phyloP scores from a whole-genome alignment of 345 rosid genomes.

The Draba incana region DNA sequence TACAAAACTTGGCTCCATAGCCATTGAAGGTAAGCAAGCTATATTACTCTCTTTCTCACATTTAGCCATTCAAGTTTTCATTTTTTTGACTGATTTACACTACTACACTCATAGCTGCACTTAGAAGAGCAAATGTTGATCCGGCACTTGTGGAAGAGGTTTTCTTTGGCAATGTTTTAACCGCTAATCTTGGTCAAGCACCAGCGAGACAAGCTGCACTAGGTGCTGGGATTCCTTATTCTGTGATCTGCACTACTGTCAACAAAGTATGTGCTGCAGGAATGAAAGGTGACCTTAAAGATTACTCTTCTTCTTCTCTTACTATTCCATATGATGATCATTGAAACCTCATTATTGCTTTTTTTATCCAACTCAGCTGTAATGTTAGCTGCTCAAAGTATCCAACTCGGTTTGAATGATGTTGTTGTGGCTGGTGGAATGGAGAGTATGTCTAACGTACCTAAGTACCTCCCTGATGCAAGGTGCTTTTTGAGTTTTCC shows the following conservation, averaged over 20 bases:
- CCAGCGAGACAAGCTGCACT: conserved; percentile 98
- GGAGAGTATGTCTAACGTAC: conserved; percentile 98
- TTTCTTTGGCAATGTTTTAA: conserved; percentile 89
- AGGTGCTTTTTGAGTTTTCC: conserved; percentile 51
- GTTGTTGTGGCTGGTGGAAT: conserved; percentile 95
- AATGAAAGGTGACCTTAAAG: conserved; percentile 69
- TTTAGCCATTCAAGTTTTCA: neutral
- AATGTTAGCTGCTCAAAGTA: conserved; percentile 85
- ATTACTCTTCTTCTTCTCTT: neutral
- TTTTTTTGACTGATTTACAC: conserved; percentile 16
- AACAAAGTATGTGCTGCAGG: conserved; percentile 97
- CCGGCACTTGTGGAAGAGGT: conserved; percentile 94
- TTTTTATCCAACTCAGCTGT: conserved; percentile 52
- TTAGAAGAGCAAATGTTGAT: conserved; percentile 76
- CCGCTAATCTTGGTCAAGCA: conserved; percentile 97
- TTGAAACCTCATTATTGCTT: neutral
- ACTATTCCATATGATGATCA: conserved; percentile 15
- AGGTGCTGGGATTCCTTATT: conserved; percentile 89
- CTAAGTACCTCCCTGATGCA: conserved; percentile 85
- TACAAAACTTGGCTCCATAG: conserved; percentile 81
- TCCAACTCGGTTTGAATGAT: conserved; percentile 79
- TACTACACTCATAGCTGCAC: conserved; percentile 60
- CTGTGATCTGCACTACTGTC: conserved; percentile 85
- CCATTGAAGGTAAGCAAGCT: conserved; percentile 57
- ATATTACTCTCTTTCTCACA: neutral